Base-by-base conservation (phyloP, 2,329 filamentous ascomycete species). In the Sporothrix variecibatus region DNA sequence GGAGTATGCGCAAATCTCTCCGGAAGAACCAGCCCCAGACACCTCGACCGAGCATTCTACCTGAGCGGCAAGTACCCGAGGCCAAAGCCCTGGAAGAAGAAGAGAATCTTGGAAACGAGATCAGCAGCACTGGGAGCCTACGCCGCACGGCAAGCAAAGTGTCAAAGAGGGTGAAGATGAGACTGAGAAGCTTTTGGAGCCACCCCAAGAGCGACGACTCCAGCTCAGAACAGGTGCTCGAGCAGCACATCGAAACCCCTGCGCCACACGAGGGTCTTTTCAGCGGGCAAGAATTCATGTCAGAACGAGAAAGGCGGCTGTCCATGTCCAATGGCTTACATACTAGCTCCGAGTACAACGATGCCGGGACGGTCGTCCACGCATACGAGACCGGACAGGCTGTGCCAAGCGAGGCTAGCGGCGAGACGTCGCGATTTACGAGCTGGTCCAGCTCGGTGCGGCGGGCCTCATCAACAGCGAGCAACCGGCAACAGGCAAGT, bases 201-300 rank as follows among this genome's bases (percentile, higher is more conserved):
- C 72, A 76, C 34, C 46, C 72, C 12, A 77, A 75, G 56, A 76
- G 62, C 40, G 76, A 75, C 40, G 76, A 75, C 15, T 68, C 58
- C 12, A 49, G 40, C 38, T n/a, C 49, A 1, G 60, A 69, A 2
- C 72, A 70, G 28, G 8, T 75, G 7, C 77, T 75, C 86, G 82
- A 84, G 31, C 88, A 90, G 75, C 88, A 90, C 73, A 83, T 89
- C 20, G 81, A 86, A 53, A 83, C 88, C 2, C 80, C 83, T 77
- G 81, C 78, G 76, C 79, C 79, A 31, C 80, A 62, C 2, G 58
- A 6, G 1, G 62, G 71, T 3, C 80, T 72, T 2, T 31, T 23
- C 5, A 70, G 43, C 2, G 72, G 60, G 1, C 67, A 68, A 15
- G 62, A 72, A 5, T 74, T 58, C 12, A 74, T 70, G 43, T 75